Evolutionary conservation across 2,329 filamentous ascomycete species (phyloP).

Genomic region (Aphanocladium album): DNA sequence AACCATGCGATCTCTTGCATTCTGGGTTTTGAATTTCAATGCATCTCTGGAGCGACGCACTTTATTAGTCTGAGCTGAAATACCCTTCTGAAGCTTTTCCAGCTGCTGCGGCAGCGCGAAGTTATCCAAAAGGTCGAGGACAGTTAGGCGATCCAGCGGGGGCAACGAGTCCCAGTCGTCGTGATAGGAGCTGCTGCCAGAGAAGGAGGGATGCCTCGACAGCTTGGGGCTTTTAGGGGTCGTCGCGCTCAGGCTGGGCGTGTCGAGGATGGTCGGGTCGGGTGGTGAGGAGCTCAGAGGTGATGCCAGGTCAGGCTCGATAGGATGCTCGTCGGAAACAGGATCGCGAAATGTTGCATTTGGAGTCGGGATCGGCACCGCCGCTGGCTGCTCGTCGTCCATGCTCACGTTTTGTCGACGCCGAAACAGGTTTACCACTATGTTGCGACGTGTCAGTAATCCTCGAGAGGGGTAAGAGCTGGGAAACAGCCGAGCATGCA

Average conservation of each 20-base stretch:
- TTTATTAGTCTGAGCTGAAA: slow-evolving; percentile 79
- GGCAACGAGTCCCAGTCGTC: slow-evolving; percentile 85
- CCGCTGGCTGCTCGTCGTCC: slow-evolving; percentile 21
- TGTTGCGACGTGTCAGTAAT: not conserved
- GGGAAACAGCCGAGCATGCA: too few relatives aligned
- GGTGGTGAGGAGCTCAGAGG: slow-evolving; percentile 39
- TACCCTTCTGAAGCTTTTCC: slow-evolving; percentile 80
- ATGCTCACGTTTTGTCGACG: slow-evolving; percentile 12
- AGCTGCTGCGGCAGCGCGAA: slow-evolving; percentile 84
- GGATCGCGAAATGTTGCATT: slow-evolving; percentile 32
- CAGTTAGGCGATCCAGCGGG: slow-evolving; percentile 80
- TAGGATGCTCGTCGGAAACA: slow-evolving; percentile 33
- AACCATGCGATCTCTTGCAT: slow-evolving; percentile 82
- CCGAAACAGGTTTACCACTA: not conserved
- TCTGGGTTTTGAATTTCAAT: slow-evolving; percentile 67
- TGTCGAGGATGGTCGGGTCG: slow-evolving; percentile 41
- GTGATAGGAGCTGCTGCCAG: slow-evolving; percentile 78
- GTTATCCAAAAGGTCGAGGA: slow-evolving; percentile 93
- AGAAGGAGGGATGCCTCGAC: slow-evolving; percentile 76
- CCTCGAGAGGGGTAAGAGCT: not conserved
- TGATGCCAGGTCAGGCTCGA: slow-evolving; percentile 36
- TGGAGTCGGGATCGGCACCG: slow-evolving; percentile 22
- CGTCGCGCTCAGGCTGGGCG: slow-evolving; percentile 45
- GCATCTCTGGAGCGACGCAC: slow-evolving; percentile 78
- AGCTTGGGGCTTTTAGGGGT: slow-evolving; percentile 49